A percentile compares a stretch with the other conserved stretches of the same genome.
These are phyloP conservation scores for Tremellales sp. DNA, from an alignment of 1,284 basidiomycete genomes.

Conservation along the genomic window DNA sequence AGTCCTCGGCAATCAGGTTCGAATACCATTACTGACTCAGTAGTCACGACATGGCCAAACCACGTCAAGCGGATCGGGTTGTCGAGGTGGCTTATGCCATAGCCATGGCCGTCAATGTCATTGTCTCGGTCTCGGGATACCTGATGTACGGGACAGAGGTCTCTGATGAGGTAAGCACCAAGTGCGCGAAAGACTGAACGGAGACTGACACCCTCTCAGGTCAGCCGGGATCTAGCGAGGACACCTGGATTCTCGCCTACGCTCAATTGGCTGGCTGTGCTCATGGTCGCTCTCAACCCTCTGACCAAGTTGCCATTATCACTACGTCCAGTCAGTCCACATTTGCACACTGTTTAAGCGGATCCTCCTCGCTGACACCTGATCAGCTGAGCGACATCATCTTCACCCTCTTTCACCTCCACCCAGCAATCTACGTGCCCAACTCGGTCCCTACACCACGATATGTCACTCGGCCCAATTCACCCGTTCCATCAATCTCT, in stretches of 20 bases:
- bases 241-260: constrained; percentile 69
- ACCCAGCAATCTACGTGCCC: constrained; percentile 38
- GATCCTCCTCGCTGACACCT: not conserved
- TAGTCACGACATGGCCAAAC: constrained; percentile 63
- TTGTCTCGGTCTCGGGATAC: constrained; percentile 80
- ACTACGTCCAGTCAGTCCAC: constrained; percentile 65
- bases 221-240: constrained; percentile 75
- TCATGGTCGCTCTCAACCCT: constrained; percentile 61
- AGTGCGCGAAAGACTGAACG: not conserved
- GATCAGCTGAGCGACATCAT: constrained; percentile 34
- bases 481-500: constrained; percentile 11
- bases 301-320: constrained; percentile 79
- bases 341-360: not conserved
- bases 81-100: constrained; percentile 54
- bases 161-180: constrained; percentile 68
- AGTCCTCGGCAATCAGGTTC: not conserved
- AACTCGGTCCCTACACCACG: constrained; percentile 23
- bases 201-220: constrained; percentile 52
- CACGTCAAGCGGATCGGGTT: constrained; percentile 59
- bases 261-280: constrained; percentile 72
- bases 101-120: constrained; percentile 71
- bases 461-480: constrained; percentile 25
- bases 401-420: constrained; percentile 33
- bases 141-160: constrained; percentile 86
- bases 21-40: not conserved